These are phyloP conservation scores for Monilinia polystroma DNA, from an alignment of 2,329 filamentous ascomycete species.

Conservation along the genomic window DNA sequence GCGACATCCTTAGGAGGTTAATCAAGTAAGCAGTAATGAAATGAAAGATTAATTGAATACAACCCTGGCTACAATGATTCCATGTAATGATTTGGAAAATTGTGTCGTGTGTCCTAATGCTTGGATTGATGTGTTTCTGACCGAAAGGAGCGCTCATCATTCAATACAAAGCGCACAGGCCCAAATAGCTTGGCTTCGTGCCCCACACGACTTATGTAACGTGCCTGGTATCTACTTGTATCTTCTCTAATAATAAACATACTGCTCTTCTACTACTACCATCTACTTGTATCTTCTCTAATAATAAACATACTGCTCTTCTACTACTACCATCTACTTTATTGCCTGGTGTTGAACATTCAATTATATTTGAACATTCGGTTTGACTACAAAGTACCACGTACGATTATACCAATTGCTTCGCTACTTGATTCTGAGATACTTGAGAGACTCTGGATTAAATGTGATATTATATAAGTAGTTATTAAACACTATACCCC, in stretches of 20 bases:
- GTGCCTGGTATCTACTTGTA: background rate
- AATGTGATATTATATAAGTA: no score
- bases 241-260: background rate
- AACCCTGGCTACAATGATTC: background rate
- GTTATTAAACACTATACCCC: no score
- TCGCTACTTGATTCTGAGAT: no score
- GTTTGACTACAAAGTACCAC: no score
- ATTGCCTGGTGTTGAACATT: no score
- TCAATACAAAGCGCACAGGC: conserved; percentile 18
- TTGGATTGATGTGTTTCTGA: conserved; percentile 10
- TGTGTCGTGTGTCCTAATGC: conserved; percentile 9
- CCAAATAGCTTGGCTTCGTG: conserved; percentile 5
- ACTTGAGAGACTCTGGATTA: no score
- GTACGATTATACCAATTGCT: no score
- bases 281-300: background rate
- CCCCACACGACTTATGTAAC: conserved; percentile 10
- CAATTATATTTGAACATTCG: no score
- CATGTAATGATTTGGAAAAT: conserved; percentile 12
- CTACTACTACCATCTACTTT: no score
- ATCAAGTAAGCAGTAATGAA: background rate
- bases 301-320: no score
- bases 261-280: no score
- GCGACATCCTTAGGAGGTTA: conserved; percentile 66
- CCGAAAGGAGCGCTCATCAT: conserved; percentile 8
- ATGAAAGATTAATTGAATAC: background rate